Evolutionary conservation across 2,329 filamentous ascomycete genomes (phyloP).

Genomic region (Clarireedia homoeocarpa): DNA sequence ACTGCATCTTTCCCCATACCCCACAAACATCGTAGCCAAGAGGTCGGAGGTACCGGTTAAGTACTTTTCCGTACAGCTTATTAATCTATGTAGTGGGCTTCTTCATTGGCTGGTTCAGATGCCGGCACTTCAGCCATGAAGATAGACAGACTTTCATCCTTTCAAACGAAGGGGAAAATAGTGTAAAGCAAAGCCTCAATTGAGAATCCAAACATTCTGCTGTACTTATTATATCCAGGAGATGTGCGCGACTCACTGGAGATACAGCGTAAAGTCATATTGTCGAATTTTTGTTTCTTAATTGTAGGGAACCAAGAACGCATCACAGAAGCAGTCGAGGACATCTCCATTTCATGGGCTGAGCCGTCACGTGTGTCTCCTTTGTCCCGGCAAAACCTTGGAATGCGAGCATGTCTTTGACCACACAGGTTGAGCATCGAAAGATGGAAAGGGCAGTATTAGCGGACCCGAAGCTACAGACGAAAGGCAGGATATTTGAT

Average conservation of each 20-base stretch:
- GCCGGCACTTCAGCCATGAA: not conserved
- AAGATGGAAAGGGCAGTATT: slow-evolving; percentile 13
- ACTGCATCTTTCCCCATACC: slow-evolving; percentile 3
- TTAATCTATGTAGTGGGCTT: not conserved
- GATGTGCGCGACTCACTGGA: not conserved
- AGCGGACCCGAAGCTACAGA: slow-evolving; percentile 17
- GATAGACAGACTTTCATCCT: not conserved
- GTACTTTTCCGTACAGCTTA: not conserved
- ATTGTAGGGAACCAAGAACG: too few relatives aligned
- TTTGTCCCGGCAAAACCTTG: not conserved
- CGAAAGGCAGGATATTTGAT: slow-evolving; percentile 21
- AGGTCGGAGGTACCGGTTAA: not conserved
- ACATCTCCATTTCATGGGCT: not conserved
- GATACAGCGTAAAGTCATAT: not conserved
- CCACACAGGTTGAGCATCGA: slow-evolving; percentile 20
- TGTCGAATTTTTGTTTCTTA: too few relatives aligned
- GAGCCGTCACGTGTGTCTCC: slow-evolving; percentile 1
- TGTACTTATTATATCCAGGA: not conserved
- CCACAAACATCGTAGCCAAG: not conserved
- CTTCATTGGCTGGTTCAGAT: not conserved
- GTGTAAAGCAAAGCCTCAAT: not conserved
- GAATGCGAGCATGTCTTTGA: slow-evolving; percentile 19
- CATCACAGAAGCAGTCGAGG: too few relatives aligned
- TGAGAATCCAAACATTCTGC: too few relatives aligned
- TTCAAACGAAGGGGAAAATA: not conserved